Percentiles rank a stretch among this genome's conserved stretches.
phyloP scores from a whole-genome alignment of 106 monocot species.

The Acorus calamus region DNA sequence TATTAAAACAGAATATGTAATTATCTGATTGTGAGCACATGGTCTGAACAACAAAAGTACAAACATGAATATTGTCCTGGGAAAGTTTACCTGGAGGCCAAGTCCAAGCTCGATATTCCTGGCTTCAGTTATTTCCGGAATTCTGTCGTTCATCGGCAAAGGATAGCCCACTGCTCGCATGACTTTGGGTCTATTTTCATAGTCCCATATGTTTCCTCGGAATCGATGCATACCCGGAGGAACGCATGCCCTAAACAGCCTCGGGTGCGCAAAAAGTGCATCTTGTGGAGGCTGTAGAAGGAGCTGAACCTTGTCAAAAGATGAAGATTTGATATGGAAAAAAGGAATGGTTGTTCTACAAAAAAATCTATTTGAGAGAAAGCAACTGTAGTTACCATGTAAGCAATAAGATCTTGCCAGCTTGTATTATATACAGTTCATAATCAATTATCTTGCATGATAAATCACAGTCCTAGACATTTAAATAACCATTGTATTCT shows the following conservation, averaged over 20 bases:
- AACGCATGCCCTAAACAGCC: constrained; percentile 93
- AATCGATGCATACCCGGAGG: constrained; percentile 99
- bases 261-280: constrained; percentile 90
- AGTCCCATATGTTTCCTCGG: constrained; percentile 93
- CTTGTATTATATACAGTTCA: no score
- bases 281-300: constrained; percentile 74
- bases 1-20: no score
- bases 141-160: constrained; percentile 59
- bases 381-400: not conserved
- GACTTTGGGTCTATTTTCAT: constrained; percentile 70
- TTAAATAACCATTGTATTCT: no score
- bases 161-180: constrained; percentile 77
- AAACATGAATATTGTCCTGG: not conserved
- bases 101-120: constrained; percentile 96
- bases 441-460: no score
- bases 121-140: constrained; percentile 91
- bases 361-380: no score
- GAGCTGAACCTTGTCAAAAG: no score
- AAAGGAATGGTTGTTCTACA: no score
- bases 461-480: not conserved
- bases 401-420: not conserved
- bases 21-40: no score
- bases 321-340: no score
- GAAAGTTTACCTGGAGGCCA: constrained; percentile 75
- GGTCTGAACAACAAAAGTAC: no score